Evolutionary conservation across 768 basidiomycete genomes (phyloP), one percentile per base, ranked within the genome.

Genomic region (Collybiopsis luxurians): DNA sequence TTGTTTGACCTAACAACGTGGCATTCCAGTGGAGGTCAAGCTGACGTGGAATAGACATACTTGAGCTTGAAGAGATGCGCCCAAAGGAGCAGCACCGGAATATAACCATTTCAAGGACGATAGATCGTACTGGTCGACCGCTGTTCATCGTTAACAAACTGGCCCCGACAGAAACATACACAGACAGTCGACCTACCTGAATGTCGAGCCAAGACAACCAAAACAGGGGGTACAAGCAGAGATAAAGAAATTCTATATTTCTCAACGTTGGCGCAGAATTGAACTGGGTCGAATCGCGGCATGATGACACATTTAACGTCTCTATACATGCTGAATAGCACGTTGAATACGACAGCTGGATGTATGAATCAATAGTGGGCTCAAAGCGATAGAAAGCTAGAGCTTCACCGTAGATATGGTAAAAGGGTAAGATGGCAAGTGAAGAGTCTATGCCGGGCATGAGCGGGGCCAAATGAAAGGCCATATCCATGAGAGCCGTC

Each of bases 61-160:
- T 26, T 81, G 73, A 19, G 75, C 70, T 2, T 81, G 79, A 17
- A 95, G 74, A 3, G 82, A 79, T 1, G 79, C 76, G 0, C 88
- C 86, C 2, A 95, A 71, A 0, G 94, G 93, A 1, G 94, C 94
- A 0, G 92, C 94, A 2, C 90, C 93, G 4, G 84, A 89, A 58
- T 83, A 76, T 30, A 94, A 61, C 3, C 78, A 64, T 19, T 74
- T 66, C 17, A 95, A 64, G 1, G 83, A 79, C 0, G 79, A 79
- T 45, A 95, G 62, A 64, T 93, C 79, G 67, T 88, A 87, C 63
- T 86, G 71, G 58, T 81, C 79, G 4, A 90, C 79, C 9, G 40
- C 40, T 42, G 40, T 10, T 21, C 9, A 47, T 47, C n/a, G 23
- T 26, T 15, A 47, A 10, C 4, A 23, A 47, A 23, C 9, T 45